Evolutionary conservation across 1,284 basidiomycete species (phyloP).

Genomic region (Sanghuangporus sanghuang): DNA sequence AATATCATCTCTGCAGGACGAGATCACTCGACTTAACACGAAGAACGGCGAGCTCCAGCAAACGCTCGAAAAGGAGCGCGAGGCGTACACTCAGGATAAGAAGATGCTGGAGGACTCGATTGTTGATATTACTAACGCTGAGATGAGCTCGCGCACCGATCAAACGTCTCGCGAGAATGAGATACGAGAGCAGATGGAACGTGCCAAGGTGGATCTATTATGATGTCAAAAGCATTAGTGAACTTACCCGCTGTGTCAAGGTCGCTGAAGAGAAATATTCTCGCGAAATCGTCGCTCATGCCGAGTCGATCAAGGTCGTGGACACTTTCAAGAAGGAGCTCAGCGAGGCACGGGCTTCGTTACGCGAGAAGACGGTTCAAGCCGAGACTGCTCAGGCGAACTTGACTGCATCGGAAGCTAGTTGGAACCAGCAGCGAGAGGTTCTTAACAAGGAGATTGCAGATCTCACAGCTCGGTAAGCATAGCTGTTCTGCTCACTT

Average conservation of each 20-base stretch:
- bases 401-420: conserved; percentile 60
- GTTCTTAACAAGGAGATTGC: conserved; percentile 72
- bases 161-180: conserved; percentile 60
- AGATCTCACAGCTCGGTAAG: conserved; percentile 65
- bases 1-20: conserved; percentile 49
- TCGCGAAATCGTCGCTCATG: conserved; percentile 77
- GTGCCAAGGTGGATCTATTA: conserved; percentile 51
- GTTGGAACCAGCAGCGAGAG: conserved; percentile 77
- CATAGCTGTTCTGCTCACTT: background rate
- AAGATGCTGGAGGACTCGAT: conserved; percentile 74
- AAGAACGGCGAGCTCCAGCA: conserved; percentile 58
- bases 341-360: conserved; percentile 40
- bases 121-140: conserved; percentile 66
- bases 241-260: conserved; percentile 29
- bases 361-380: conserved; percentile 51
- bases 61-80: conserved; percentile 59
- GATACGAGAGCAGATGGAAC: conserved; percentile 58
- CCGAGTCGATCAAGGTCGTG: conserved; percentile 72
- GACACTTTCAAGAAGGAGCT: conserved; percentile 64
- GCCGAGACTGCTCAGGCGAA: conserved; percentile 76
- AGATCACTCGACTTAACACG: conserved; percentile 46
- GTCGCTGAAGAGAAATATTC: conserved; percentile 79
- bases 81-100: conserved; percentile 73
- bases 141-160: conserved; percentile 59
- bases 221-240: background rate